Evolutionary conservation across 2,329 filamentous ascomycete genomes (phyloP).

Genomic region (Penicillium polonicum): DNA sequence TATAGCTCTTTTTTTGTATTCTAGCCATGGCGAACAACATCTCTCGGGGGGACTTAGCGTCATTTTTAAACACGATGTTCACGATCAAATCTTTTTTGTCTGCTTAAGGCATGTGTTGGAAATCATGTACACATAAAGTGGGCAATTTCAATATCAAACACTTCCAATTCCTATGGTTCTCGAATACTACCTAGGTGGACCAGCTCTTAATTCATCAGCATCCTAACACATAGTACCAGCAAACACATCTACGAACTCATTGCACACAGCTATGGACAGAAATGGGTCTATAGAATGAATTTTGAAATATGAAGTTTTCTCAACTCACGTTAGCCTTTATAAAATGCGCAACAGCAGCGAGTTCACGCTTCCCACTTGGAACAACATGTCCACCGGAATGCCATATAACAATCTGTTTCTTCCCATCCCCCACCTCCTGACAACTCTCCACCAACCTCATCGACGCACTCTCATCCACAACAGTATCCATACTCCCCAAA

Average conservation of each 20-base stretch:
- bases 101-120: neutral
- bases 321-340: neutral
- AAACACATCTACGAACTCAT: neutral
- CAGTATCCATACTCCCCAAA: neutral
- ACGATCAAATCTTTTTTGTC: constrained; percentile 2
- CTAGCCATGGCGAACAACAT: neutral
- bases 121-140: neutral
- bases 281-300: neutral
- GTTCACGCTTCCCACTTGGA: neutral
- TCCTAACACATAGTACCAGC: neutral
- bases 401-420: neutral
- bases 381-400: neutral
- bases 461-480: neutral
- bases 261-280: too few species aligned
- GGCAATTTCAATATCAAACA: neutral
- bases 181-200: neutral
- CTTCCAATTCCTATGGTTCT: neutral
- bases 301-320: neutral
- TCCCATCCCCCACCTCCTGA: neutral
- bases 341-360: neutral
- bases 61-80: constrained; percentile 9
- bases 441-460: neutral
- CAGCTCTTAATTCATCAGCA: neutral
- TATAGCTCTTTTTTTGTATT: neutral
- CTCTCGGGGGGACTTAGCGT: neutral